Conservation (phyloP, 164 flowering plant genomes). For the Stephania cephalantha region DNA sequence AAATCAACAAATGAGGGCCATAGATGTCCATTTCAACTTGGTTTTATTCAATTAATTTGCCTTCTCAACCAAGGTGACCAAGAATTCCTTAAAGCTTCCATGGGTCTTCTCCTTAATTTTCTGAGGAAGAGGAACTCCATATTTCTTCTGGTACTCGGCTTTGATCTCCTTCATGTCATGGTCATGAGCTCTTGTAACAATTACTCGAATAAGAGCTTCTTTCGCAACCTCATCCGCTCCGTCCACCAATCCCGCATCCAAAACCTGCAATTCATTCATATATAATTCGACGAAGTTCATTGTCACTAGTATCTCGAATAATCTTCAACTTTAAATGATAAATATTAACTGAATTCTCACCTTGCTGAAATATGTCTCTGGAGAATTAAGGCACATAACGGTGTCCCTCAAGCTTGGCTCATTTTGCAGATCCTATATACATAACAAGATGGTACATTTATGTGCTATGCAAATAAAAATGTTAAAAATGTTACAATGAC, state of each 20-base stretch:
- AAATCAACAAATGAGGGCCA: not conserved
- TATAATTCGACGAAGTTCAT: not conserved
- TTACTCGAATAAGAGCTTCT: constrained; percentile 55
- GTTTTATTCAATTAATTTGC: constrained; percentile 20
- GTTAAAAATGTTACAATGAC: too few species aligned
- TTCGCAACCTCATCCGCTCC: constrained; percentile 46
- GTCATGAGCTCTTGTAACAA: constrained; percentile 56
- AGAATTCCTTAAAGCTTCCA: constrained; percentile 67
- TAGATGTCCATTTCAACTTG: not conserved
- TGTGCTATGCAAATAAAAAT: not conserved
- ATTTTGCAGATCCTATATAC: constrained; percentile 44
- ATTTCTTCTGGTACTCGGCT: constrained; percentile 36
- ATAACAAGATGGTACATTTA: not conserved
- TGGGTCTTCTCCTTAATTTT: constrained; percentile 40
- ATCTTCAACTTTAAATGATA: not conserved
- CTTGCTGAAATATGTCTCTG: constrained; percentile 51
- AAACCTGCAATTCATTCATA: constrained; percentile 30
- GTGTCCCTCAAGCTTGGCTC: constrained; percentile 30
- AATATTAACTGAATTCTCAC: constrained; percentile 17
- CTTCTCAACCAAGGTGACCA: constrained; percentile 53
- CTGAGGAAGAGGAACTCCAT: constrained; percentile 38
- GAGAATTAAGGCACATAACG: constrained; percentile 46
- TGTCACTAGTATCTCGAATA: not conserved
- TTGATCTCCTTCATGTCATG: constrained; percentile 46
- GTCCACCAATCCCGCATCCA: constrained; percentile 33